Conservation (phyloP, 2,329 filamentous ascomycete genomes). For the Ophiocordyceps sinensis region DNA sequence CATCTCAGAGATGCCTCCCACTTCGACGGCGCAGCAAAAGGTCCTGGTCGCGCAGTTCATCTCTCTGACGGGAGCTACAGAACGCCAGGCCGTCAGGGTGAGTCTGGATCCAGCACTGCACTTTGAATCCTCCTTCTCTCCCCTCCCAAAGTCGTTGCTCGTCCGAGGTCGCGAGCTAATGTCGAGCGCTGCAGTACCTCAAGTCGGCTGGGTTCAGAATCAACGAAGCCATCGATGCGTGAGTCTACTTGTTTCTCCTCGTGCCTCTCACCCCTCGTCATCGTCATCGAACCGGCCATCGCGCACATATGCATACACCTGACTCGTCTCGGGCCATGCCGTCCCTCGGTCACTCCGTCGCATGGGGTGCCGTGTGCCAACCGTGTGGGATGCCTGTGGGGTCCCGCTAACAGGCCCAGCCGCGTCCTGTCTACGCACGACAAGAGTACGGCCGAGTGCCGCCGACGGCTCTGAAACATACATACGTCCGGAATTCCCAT, state of each 20-base stretch:
- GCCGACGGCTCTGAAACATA: slow-evolving; percentile 20
- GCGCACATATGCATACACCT: too few relatives aligned
- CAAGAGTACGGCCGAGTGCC: slow-evolving; percentile 21
- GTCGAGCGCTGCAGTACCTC: slow-evolving; percentile 23
- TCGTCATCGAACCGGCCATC: neutral
- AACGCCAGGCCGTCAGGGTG: slow-evolving; percentile 30
- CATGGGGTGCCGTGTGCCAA: slow-evolving; percentile 1
- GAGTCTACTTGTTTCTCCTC: slow-evolving; percentile 22
- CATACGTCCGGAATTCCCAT: neutral
- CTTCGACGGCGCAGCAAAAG: slow-evolving; percentile 24
- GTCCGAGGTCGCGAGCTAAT: slow-evolving; percentile 8
- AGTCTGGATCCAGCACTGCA: slow-evolving; percentile 8
- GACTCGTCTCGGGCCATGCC: too few relatives aligned
- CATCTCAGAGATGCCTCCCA: slow-evolving; percentile 20
- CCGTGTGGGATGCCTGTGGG: slow-evolving; percentile 14
- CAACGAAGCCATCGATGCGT: slow-evolving; percentile 41
- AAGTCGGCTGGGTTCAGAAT: slow-evolving; percentile 34
- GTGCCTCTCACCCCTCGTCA: neutral
- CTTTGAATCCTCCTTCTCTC: neutral
- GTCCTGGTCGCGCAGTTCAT: slow-evolving; percentile 26
- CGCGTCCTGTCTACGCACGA: slow-evolving; percentile 8
- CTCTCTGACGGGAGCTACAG: slow-evolving; percentile 26
- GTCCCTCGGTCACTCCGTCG: neutral
- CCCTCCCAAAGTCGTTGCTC: too few relatives aligned
- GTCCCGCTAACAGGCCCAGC: slow-evolving; percentile 16